A percentile compares a stretch with the other conserved stretches of the same genome.
Evolutionary conservation across 2,329 filamentous ascomycete species (phyloP).

Genomic region (Celoporthe dispersa): DNA sequence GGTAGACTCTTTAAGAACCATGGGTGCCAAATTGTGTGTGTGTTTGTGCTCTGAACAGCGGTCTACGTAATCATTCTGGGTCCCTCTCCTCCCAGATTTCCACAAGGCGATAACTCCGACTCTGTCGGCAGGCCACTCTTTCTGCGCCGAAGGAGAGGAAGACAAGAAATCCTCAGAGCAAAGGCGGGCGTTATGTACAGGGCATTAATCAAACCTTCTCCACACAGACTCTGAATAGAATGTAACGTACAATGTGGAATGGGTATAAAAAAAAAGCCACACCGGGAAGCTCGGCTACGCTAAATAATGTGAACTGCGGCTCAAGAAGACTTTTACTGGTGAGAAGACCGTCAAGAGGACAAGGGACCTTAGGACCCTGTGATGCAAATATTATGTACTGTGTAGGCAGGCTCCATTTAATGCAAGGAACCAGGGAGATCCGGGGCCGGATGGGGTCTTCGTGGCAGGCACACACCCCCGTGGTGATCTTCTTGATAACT

Average conservation of each 20-base stretch:
- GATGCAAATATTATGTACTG: neutral
- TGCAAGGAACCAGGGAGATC: slow-evolving; percentile 4
- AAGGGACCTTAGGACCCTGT: neutral
- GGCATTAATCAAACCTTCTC: neutral
- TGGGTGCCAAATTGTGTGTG: neutral
- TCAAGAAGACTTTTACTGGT: neutral
- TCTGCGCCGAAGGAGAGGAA: neutral
- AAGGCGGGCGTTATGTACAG: neutral
- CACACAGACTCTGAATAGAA: neutral
- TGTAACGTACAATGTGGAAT: neutral
- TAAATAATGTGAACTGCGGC: neutral
- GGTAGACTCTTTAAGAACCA: neutral
- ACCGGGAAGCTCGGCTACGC: neutral
- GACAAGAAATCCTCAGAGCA: neutral
- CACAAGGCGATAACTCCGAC: neutral
- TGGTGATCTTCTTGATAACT: neutral
- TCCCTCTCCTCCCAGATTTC: neutral
- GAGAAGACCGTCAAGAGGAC: neutral
- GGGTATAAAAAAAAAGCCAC: neutral
- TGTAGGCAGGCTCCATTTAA: neutral
- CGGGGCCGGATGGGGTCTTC: neutral
- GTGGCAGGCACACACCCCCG: neutral
- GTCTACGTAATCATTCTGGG: neutral
- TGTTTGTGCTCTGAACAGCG: neutral
- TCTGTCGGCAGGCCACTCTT: neutral